A percentile compares a stretch with the other conserved stretches of the same genome.
Evolutionary conservation across 192 early-diverging fungal species (phyloP).

Genomic region (Umbelopsis sp.): DNA sequence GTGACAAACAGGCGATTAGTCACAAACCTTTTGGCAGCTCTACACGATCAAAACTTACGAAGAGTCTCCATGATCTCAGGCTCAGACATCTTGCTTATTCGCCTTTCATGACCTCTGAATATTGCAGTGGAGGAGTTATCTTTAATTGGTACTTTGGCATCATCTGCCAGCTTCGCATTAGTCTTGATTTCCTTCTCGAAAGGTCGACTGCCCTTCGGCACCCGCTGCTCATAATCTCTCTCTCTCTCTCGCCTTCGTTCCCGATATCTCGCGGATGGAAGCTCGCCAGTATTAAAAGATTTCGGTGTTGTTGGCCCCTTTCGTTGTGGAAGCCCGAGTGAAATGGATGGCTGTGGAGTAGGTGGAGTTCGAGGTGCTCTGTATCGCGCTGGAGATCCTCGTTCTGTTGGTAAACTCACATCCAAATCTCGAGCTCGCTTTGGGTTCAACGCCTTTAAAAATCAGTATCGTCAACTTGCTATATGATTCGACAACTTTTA

Average conservation of each 20-base stretch:
- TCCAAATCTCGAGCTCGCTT: slow-evolving; percentile 1
- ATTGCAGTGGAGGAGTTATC: not conserved
- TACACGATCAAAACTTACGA: not conserved
- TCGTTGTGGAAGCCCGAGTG: slow-evolving; percentile 11
- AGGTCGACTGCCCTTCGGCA: not conserved
- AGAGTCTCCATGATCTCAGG: slow-evolving; percentile 8
- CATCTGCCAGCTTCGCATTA: not conserved
- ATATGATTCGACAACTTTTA: too few species aligned
- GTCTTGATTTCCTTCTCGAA: not conserved
- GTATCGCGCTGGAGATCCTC: not conserved
- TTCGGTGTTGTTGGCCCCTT: not conserved
- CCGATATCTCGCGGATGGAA: not conserved
- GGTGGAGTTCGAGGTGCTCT: not conserved
- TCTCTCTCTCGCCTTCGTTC: slow-evolving; percentile 3
- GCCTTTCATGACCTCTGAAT: not conserved
- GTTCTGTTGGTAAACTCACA: not conserved
- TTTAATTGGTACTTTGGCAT: not conserved
- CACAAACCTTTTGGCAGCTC: not conserved
- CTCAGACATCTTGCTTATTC: slow-evolving; percentile 18
- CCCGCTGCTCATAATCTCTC: not conserved
- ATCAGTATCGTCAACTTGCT: too few species aligned
- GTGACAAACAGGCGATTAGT: not conserved
- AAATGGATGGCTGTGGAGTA: slow-evolving; percentile 14
- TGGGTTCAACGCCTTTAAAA: not conserved
- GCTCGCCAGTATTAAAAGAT: not conserved